Base-by-base conservation (phyloP, 2,329 filamentous ascomycete species). In the Colletotrichum gloeosporioides region DNA sequence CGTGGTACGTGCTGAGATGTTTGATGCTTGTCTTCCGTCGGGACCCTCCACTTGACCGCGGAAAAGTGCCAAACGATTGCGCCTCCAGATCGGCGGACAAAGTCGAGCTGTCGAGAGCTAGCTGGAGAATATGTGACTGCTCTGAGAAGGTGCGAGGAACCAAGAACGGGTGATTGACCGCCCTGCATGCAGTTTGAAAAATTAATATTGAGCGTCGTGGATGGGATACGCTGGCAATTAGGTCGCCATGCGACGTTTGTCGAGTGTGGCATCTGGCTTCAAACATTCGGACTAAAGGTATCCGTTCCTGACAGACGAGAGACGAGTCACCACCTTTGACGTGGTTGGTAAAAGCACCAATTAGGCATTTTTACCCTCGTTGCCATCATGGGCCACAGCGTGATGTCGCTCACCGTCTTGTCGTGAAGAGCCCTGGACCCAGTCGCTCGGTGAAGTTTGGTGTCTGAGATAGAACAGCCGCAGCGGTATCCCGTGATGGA, bases 351-450 rank as follows among this genome's bases (percentile, higher is more conserved):
- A 53, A 64, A 29, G 27, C 25, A 53, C 55, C 34, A 70, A 63
- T 53, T n/a, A n/a, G 31, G 44, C 57, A 61, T 22, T 66, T 22
- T 44, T 49, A 18, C 39, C 39, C 39, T 64, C 53, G 55, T 49
- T 25, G 72, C 68, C 18, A 53, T 61, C 68, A 62, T 25, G 73
- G 55, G 63, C 49, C 44, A 73, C 63, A 55, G 31, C 32, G 10
- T 9, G 36, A 36, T 62, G 44, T 12, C 61, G 44, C 69, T 69
- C 70, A 76, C 73, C 70, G 64, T 76, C 70, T 75, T 75, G 63
- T 64, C 29, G 29, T 36, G 18, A 69, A 66, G 29, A 27, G 70
- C 57, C 73, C 70, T 61, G 44, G 71, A 69, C 64, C 73, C 59
- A 53, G 73, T 53, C 57, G 32, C 61, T 55, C 27, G 71, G 34